A percentile compares a stretch with the other conserved stretches of the same genome.
These are phyloP conservation scores for Trichophyton equinum DNA, from an alignment of 2,329 filamentous ascomycete species.

Conservation along the genomic window DNA sequence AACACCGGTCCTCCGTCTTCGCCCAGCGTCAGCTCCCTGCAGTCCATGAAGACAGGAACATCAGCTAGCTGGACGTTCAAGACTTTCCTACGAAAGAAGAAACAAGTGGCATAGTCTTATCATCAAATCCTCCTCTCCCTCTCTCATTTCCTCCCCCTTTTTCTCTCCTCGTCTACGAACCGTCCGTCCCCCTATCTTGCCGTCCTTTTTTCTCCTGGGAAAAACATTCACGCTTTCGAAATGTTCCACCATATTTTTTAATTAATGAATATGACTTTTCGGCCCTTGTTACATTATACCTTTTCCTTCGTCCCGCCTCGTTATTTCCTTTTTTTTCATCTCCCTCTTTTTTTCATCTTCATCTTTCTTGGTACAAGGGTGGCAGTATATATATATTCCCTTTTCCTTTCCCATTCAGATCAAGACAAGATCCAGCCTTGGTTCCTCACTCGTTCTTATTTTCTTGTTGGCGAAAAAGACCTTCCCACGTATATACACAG, in stretches of 20 bases:
- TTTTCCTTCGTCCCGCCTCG: neutral
- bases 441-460: neutral
- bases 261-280: constrained; percentile 5
- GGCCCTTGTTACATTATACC: neutral
- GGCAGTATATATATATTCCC: neutral
- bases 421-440: neutral
- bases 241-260: constrained; percentile 5
- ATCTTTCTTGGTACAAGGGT: neutral
- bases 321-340: neutral
- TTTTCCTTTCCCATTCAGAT: neutral
- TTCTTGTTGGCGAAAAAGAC: neutral
- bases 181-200: constrained; percentile 7
- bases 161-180: neutral
- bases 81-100: constrained; percentile 20
- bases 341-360: neutral
- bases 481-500: neutral
- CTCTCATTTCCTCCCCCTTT: neutral
- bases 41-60: constrained; percentile 10
- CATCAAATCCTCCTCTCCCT: neutral
- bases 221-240: constrained; percentile 12
- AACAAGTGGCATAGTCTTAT: constrained; percentile 13
- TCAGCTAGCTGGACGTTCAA: constrained; percentile 13
- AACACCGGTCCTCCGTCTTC: constrained; percentile 50
- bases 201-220: constrained; percentile 6
- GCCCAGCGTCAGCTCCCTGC: constrained; percentile 5